Evolutionary conservation across 495 filamentous ascomycete genomes (phyloP).

Genomic region (Aspergillus carlsbadensis): DNA sequence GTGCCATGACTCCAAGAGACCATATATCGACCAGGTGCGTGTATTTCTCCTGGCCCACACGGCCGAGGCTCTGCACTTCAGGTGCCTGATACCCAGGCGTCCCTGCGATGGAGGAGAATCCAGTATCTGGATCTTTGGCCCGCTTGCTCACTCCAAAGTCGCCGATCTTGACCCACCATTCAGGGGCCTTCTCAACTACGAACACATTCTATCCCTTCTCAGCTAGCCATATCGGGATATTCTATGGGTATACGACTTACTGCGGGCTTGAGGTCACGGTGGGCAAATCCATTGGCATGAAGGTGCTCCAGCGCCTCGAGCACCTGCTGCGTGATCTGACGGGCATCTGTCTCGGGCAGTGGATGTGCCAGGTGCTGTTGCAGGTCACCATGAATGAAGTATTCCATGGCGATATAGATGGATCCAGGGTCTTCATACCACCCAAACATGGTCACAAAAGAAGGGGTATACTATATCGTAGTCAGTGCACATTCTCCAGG

Average conservation of each 20-base stretch:
- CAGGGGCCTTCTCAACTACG: background rate
- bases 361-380: conserved; percentile 2
- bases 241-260: conserved; percentile 28
- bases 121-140: conserved; percentile 11
- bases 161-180: conserved; percentile 42
- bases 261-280: conserved; percentile 52
- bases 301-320: conserved; percentile 45
- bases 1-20: too few relatives aligned
- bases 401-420: conserved; percentile 7
- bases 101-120: too few relatives aligned
- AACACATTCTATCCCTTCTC: background rate
- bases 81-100: too few relatives aligned
- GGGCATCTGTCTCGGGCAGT: conserved; percentile 37
- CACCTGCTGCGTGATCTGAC: conserved; percentile 39
- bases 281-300: conserved; percentile 47
- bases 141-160: conserved; percentile 33
- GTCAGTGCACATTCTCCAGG: too few relatives aligned
- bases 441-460: background rate
- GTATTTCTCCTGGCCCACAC: too few relatives aligned
- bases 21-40: too few relatives aligned
- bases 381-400: background rate
- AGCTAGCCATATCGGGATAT: background rate
- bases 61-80: too few relatives aligned
- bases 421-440: background rate
- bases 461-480: too few relatives aligned